Evolutionary conservation across 768 basidiomycete species (phyloP), one percentile per base, ranked within the genome.

Genomic region (Heimioporus sp.): DNA sequence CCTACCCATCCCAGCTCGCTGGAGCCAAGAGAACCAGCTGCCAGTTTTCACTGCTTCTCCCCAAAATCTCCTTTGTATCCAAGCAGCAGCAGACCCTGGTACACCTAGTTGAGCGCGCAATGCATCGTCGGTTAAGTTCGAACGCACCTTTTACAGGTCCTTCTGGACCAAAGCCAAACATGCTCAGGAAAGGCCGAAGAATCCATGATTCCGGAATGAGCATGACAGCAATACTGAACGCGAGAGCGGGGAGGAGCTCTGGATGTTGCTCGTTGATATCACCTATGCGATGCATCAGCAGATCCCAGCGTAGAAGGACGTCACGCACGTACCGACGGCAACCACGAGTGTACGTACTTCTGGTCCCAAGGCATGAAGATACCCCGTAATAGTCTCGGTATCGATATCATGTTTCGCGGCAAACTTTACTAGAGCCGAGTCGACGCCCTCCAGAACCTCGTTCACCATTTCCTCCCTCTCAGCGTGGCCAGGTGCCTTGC

Each of bases 151-250:
- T 52, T 10, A 53, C 21, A 11, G 51, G 59, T 3, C 59, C 60
- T 1, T 16, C 8, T 36, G 52, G 60, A 20, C 60, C 60, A 6
- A 61, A 61, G 21, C 60, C 60, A 24, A 61, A 46, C 15, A 52
- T 2, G 1, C 52, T 42, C 3, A 61, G 19, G 9, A 61, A 50
- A 1, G 52, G 60, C n/a, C 40, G 3, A 12, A 61, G 53, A 2
- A 59, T 52, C 59, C 60, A 62, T 4, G 34, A 19, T 28, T 62
- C 34, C 0, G 52, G 59, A 41, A 61, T 16, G 31, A 61, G 52
- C 20, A 61, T 2, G 17, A 3, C 16, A 2, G 19, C 20, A 9
- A 61, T 24, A 5, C 42, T 38, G 19, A 52, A 58, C 17, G 13
- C 10, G 10, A 61, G 16, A 15, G 19, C 8, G 5, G 52, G 35